Base-by-base conservation (phyloP, 345 rosid genomes). In the Sisymbrium irio region DNA sequence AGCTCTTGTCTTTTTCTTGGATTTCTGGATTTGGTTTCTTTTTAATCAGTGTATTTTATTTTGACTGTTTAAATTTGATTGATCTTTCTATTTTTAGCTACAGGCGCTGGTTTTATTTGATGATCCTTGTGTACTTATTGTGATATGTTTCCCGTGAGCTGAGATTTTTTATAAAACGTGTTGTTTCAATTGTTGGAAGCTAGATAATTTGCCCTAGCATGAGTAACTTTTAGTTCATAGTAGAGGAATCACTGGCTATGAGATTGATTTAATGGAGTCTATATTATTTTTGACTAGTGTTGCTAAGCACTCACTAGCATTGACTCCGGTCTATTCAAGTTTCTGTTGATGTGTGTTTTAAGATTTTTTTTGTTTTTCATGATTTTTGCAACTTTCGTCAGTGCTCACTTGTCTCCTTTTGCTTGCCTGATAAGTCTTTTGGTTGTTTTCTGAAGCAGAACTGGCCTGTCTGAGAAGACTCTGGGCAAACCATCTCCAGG, bases 401-500 rank as follows among this genome's bases (percentile, higher is more conserved):
- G 27, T 28, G 27, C 51, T 35, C 36, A 58, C 4, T 7, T 58
- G 19, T 58, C 18, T 59, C 17, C 36, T 4, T 49, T 53, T 57
- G 57, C 1, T 66, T 68, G 60, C 55, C 65, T 62, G 65, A 68
- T 67, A 64, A 75, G 42, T 22, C 36, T 25, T 22, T 53, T 44
- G 58, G 59, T 54, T 70, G 72, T 58, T 64, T 62, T 73, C 5
- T 39, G 65, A 74, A 59, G 50, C 89, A 90, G 92, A 83, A 82
- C 91, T 72, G 78, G 86, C 71, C 77, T 85, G 65, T 79, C 85
- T 60, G 97, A 95, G 69, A 85, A 53, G 17, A 75, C 74, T 3
- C 85, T 53, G 71, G 36, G 82, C 73, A 88, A 81, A 67, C 77
- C 96, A 47, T 86, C 93, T 20, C 89, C 88, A 35, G 82, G 89